Evolutionary conservation across 768 basidiomycete genomes (phyloP).

Genomic region (Cubamyces lactineus): DNA sequence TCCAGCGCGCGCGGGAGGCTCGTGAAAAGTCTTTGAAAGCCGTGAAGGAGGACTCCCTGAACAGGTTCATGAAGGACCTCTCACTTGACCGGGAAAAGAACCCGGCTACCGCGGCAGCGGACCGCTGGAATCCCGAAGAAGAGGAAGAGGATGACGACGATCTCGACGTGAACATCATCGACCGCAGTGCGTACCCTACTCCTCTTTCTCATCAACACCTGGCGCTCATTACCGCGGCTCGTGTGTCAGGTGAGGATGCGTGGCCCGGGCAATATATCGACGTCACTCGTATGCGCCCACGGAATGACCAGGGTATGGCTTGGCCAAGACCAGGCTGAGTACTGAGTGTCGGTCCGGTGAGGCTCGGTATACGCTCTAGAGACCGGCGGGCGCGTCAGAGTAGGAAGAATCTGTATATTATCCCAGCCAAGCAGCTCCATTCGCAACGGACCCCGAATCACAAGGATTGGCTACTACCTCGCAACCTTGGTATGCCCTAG

Average conservation of each 20-base stretch:
- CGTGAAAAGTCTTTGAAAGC: constrained; percentile 67
- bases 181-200: constrained; percentile 58
- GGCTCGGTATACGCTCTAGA: no score
- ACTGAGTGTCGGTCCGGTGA: constrained; percentile 35
- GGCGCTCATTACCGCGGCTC: constrained; percentile 20
- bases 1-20: constrained; percentile 67
- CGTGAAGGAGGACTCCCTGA: constrained; percentile 76
- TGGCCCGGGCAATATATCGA: constrained; percentile 81
- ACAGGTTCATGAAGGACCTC: constrained; percentile 78
- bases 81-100: constrained; percentile 69
- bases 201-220: constrained; percentile 13
- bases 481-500: neutral
- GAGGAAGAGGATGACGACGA: constrained; percentile 55
- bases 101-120: constrained; percentile 56
- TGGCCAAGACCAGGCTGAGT: constrained; percentile 73
- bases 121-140: constrained; percentile 67
- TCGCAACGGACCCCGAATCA: no score
- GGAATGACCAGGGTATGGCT: constrained; percentile 56
- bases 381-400: no score
- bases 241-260: constrained; percentile 58
- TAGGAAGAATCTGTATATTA: no score
- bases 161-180: constrained; percentile 60
- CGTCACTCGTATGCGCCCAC: constrained; percentile 60
- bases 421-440: no score
- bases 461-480: neutral